Evolutionary conservation across 176 grass and related monocot genomes (phyloP).

Genomic region (Eragrostis nindensis): DNA sequence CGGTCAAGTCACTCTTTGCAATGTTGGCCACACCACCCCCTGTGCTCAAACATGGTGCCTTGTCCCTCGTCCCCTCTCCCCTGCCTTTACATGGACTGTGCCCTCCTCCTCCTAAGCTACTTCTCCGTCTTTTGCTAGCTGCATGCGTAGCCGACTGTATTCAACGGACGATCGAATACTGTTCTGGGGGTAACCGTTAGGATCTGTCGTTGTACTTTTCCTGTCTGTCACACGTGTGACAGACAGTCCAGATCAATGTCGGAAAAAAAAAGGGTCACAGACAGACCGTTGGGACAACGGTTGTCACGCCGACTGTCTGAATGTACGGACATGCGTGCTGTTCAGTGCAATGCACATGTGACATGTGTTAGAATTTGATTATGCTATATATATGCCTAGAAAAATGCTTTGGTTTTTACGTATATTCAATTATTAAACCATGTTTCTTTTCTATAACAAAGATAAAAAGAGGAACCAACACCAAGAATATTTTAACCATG

Average conservation of each 20-base stretch:
- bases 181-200: not conserved
- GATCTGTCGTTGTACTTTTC: not conserved
- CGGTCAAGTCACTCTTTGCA: slow-evolving; percentile 4
- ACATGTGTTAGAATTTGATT: not conserved
- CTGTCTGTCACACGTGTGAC: not conserved
- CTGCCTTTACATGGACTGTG: not conserved
- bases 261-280: not conserved
- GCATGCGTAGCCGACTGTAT: not conserved
- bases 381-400: too few species aligned
- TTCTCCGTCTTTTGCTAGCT: not conserved
- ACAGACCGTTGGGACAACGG: not conserved
- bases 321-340: not conserved
- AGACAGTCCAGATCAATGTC: not conserved
- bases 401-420: not conserved
- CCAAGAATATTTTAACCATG: too few species aligned
- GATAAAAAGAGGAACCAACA: too few species aligned
- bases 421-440: not conserved
- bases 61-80: not conserved
- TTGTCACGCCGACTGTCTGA: not conserved
- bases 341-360: not conserved
- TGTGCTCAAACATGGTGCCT: slow-evolving; percentile 27
- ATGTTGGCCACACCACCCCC: slow-evolving; percentile 30
- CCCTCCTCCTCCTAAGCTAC: not conserved
- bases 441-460: too few species aligned
- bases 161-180: not conserved